A percentile compares a stretch with the other conserved stretches of the same genome.
Evolutionary conservation across 2,329 filamentous ascomycete species (phyloP).

Genomic region (Colletotrichum camelliae): DNA sequence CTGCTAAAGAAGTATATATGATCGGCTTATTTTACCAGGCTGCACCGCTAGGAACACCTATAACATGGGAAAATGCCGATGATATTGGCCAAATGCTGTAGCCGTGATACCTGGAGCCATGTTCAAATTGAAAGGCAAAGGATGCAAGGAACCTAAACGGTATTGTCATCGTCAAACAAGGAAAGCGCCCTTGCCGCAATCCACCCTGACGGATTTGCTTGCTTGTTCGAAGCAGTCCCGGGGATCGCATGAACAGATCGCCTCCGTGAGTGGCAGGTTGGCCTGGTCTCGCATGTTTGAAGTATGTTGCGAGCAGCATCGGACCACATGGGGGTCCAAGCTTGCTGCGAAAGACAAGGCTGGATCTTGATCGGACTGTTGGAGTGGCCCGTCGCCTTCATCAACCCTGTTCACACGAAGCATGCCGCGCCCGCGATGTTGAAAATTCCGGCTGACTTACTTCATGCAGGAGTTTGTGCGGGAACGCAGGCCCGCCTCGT

Average conservation of each 20-base stretch:
- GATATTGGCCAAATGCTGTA: neutral
- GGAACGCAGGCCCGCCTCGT: neutral
- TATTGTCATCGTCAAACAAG: neutral
- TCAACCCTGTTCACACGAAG: neutral
- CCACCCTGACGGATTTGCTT: constrained; percentile 3
- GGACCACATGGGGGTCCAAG: constrained; percentile 19
- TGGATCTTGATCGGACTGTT: constrained; percentile 2
- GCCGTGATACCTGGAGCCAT: neutral
- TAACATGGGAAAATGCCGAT: neutral
- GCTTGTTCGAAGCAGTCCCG: neutral
- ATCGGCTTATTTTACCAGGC: constrained; percentile 9
- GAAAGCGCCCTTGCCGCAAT: neutral
- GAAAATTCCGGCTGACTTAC: neutral
- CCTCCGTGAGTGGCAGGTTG: constrained; percentile 5
- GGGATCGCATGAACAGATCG: constrained; percentile 23
- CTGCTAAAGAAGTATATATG: neutral
- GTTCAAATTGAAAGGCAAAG: neutral
- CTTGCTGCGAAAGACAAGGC: neutral
- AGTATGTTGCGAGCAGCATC: constrained; percentile 29
- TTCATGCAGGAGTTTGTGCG: constrained; percentile 1
- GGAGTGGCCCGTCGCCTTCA: neutral
- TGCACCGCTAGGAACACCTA: neutral
- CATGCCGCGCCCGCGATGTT: neutral
- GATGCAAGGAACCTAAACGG: neutral
- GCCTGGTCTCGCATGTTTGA: constrained; percentile 27